A percentile compares a stretch with the other conserved stretches of the same genome.
These are phyloP conservation scores for Cynanchum wilfordii DNA, from an alignment of 257 asterid genomes.

Conservation along the genomic window DNA sequence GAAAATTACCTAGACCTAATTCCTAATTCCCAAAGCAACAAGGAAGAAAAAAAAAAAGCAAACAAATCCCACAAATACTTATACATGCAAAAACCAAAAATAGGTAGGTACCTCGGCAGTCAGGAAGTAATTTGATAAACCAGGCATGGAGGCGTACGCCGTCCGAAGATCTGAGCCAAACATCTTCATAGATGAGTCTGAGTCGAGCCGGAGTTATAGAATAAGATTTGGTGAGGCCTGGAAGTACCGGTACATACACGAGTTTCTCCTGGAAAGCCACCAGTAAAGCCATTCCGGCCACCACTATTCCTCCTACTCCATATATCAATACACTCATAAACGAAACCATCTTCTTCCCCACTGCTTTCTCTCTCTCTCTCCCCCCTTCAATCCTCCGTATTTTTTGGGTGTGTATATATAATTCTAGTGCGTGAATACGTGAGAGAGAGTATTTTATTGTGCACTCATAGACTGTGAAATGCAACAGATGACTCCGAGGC, in stretches of 20 bases:
- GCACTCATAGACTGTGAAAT: not conserved
- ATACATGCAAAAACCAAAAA: not conserved
- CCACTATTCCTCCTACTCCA: slow-evolving; percentile 88
- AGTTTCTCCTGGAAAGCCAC: slow-evolving; percentile 95
- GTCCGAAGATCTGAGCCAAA: slow-evolving; percentile 95
- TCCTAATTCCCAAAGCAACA: slow-evolving; percentile 5
- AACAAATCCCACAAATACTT: not conserved
- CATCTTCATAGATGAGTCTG: slow-evolving; percentile 79
- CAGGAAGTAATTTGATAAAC: slow-evolving; percentile 80
- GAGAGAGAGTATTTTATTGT: not conserved
- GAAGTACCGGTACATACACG: slow-evolving; percentile 93
- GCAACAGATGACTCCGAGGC: not conserved
- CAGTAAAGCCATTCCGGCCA: slow-evolving; percentile 88
- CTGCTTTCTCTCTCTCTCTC: slow-evolving; percentile 2
- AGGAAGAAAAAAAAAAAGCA: not conserved
- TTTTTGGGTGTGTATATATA: not conserved
- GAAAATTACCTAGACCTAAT: slow-evolving; percentile 4
- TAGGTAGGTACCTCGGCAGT: slow-evolving; percentile 49
- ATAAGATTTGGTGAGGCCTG: slow-evolving; percentile 86
- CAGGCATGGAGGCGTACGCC: slow-evolving; percentile 97
- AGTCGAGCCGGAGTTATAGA: slow-evolving; percentile 88
- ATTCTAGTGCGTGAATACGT: not conserved
- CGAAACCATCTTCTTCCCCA: slow-evolving; percentile 53
- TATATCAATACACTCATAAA: slow-evolving; percentile 57
- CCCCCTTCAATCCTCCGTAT: not conserved